phyloP scores from a whole-genome alignment of 163 green algal species.

The Chloroidium sp. region DNA sequence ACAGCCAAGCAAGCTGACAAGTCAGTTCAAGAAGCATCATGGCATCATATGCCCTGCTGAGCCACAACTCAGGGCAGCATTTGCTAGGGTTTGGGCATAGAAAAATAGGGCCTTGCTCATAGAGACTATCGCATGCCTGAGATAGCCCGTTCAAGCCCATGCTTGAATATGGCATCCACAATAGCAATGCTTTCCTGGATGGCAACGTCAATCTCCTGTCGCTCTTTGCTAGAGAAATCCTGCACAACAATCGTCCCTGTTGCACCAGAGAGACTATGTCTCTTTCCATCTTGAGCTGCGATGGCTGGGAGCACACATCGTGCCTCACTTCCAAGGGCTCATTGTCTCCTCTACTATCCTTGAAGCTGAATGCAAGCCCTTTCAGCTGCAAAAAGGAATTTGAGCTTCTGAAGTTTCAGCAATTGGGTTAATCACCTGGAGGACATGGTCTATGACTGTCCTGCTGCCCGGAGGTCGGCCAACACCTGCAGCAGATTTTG shows the following conservation, averaged over 20 bases:
- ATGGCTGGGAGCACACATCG: background rate
- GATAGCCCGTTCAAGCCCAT: conserved; percentile 63
- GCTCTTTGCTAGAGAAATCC: conserved; percentile 29
- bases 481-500: conserved; percentile 16
- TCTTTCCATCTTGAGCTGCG: too few species aligned
- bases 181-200: conserved; percentile 41
- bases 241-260: conserved; percentile 8
- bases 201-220: conserved; percentile 40
- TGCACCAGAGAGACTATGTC: too few species aligned
- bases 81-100: too few species aligned
- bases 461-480: conserved; percentile 22
- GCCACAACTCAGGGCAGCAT: too few species aligned
- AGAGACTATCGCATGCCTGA: conserved; percentile 27
- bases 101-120: too few species aligned
- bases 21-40: too few species aligned
- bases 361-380: background rate
- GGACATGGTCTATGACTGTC: conserved; percentile 26
- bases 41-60: too few species aligned
- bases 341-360: background rate
- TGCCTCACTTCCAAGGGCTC: background rate
- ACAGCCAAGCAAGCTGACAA: too few species aligned
- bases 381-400: background rate
- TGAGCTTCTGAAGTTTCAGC: background rate
- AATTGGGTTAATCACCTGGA: conserved; percentile 16
- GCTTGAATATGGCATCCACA: conserved; percentile 43